These are phyloP conservation scores for Skeletonema potamos DNA, from an alignment of 108 stramenopile species.

Conservation along the genomic window DNA sequence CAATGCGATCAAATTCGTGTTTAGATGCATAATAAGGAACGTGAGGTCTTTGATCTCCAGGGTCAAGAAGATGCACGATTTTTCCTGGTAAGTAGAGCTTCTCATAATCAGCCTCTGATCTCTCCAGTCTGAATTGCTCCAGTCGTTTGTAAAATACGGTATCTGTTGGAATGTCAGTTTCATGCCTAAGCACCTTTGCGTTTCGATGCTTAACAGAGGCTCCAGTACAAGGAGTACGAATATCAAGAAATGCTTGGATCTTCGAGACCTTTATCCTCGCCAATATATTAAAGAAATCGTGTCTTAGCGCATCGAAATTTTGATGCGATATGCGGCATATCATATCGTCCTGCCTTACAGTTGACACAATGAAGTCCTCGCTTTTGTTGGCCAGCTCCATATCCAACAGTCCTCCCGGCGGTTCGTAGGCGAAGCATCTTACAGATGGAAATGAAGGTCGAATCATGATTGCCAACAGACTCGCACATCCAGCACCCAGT, in stretches of 20 bases:
- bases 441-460: constrained; percentile 42
- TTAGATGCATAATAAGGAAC: constrained; percentile 46
- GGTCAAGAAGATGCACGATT: constrained; percentile 38
- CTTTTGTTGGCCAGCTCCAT: background rate
- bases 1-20: constrained; percentile 31
- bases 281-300: constrained; percentile 35
- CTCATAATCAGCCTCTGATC: background rate
- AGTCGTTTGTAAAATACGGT: constrained; percentile 17
- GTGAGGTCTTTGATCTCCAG: constrained; percentile 29
- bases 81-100: constrained; percentile 28
- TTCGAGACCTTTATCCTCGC: constrained; percentile 44
- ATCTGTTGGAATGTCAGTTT: background rate
- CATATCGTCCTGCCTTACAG: constrained; percentile 60
- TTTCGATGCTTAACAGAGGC: background rate
- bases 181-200: background rate
- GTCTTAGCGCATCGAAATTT: constrained; percentile 31
- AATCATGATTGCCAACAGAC: constrained; percentile 45
- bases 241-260: constrained; percentile 18
- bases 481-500: constrained; percentile 54
- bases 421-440: constrained; percentile 13
- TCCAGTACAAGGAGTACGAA: constrained; percentile 2
- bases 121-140: constrained; percentile 3
- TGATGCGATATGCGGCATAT: constrained; percentile 49
- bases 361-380: constrained; percentile 34
- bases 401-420: constrained; percentile 15